Percentiles rank a stretch among this genome's conserved stretches.
Evolutionary conservation across 1,139 yeast species (phyloP).

Genomic region (Blastobotrys elegans): DNA sequence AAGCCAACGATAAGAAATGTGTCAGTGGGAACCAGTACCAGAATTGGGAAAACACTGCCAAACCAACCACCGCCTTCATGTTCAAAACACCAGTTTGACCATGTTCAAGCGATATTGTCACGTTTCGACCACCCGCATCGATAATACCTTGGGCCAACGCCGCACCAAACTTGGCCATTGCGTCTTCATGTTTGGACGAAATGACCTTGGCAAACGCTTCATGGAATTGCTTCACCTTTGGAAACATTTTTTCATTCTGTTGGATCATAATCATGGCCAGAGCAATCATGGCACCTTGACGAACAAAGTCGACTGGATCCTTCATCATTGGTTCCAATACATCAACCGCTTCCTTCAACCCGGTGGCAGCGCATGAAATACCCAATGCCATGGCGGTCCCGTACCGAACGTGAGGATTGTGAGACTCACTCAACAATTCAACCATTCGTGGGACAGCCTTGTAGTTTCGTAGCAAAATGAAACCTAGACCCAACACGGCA

Average conservation of each 20-base stretch:
- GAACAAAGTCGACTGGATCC: slow-evolving; percentile 94
- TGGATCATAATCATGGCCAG: slow-evolving; percentile 88
- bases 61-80: slow-evolving; percentile 86
- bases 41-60: slow-evolving; percentile 83
- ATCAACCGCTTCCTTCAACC: slow-evolving; percentile 80
- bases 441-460: slow-evolving; percentile 95
- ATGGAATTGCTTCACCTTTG: slow-evolving; percentile 74
- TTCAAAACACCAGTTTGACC: slow-evolving; percentile 87
- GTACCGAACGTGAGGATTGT: slow-evolving; percentile 96
- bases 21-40: slow-evolving; percentile 99
- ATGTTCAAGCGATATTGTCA: slow-evolving; percentile 88
- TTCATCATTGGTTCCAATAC: slow-evolving; percentile 88
- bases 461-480: slow-evolving; percentile 83
- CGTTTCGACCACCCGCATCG: slow-evolving; percentile 98
- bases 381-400: slow-evolving; percentile 98
- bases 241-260: slow-evolving; percentile 80
- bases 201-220: slow-evolving; percentile 71
- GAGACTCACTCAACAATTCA: slow-evolving; percentile 86
- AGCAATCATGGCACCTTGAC: slow-evolving; percentile 96
- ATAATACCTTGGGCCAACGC: slow-evolving; percentile 95
- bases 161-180: slow-evolving; percentile 96
- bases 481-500: slow-evolving; percentile 90
- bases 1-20: slow-evolving; percentile 86
- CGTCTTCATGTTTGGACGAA: slow-evolving; percentile 88
- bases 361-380: slow-evolving; percentile 95